phyloP scores from a whole-genome alignment of 2,329 filamentous ascomycete species.

The Zymoseptoria pseudotritici region DNA sequence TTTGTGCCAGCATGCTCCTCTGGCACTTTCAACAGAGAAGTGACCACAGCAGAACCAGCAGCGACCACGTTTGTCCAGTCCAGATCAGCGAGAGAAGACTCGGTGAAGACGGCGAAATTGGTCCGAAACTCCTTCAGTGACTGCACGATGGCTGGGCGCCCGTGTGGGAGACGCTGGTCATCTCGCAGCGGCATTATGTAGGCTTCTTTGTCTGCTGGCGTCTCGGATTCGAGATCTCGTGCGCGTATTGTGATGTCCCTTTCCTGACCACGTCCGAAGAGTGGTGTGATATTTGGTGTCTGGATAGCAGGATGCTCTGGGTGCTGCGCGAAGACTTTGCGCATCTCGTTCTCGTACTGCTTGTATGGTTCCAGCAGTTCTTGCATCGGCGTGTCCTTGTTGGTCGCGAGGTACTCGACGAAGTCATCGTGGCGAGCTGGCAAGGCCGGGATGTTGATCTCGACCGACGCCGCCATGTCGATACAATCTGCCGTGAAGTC shows the following conservation, averaged over 20 bases:
- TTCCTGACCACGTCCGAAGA: slow-evolving; percentile 50
- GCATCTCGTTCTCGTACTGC: slow-evolving; percentile 58
- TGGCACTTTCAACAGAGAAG: slow-evolving; percentile 60
- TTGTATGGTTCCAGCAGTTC: slow-evolving; percentile 60
- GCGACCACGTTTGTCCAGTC: slow-evolving; percentile 79
- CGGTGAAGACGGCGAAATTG: slow-evolving; percentile 77
- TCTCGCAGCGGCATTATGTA: slow-evolving; percentile 64
- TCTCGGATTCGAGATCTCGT: slow-evolving; percentile 51
- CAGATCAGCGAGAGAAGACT: slow-evolving; percentile 65
- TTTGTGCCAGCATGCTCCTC: slow-evolving; percentile 43
- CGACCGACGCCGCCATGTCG: no score
- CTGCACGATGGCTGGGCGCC: slow-evolving; percentile 62
- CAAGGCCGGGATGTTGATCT: slow-evolving; percentile 27
- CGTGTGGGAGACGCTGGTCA: slow-evolving; percentile 53
- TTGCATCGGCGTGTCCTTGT: slow-evolving; percentile 47
- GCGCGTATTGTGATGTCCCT: slow-evolving; percentile 54
- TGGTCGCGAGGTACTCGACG: slow-evolving; percentile 47
- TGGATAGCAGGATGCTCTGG: slow-evolving; percentile 52
- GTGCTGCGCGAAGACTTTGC: slow-evolving; percentile 62
- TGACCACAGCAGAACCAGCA: slow-evolving; percentile 73
- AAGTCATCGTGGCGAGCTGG: slow-evolving; percentile 37
- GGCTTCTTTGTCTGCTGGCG: slow-evolving; percentile 51
- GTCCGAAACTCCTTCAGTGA: slow-evolving; percentile 63
- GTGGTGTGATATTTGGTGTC: slow-evolving; percentile 56
- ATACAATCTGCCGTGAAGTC: no score